phyloP scores from a whole-genome alignment of 139 green algal genomes.

The Chlorella sorokiniana region DNA sequence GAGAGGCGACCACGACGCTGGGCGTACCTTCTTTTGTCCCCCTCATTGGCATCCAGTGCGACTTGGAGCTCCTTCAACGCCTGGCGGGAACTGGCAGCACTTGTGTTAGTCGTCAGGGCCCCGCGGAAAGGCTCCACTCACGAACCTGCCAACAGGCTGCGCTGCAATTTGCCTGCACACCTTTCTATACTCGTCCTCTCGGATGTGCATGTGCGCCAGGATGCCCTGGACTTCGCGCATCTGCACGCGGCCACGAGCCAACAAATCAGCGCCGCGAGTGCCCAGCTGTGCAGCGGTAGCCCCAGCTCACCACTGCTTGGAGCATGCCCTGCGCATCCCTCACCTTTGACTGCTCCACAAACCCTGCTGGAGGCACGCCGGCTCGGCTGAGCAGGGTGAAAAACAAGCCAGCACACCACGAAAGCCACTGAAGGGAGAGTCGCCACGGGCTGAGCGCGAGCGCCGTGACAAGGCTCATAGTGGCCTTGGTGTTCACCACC shows the following conservation, averaged over 20 bases:
- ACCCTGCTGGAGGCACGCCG: not conserved
- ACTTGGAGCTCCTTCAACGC: not conserved
- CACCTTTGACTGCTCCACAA: slow-evolving; percentile 2
- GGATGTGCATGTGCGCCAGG: not conserved
- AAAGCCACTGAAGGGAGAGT: not conserved
- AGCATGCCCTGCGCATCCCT: not conserved
- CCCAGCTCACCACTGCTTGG: too few relatives aligned
- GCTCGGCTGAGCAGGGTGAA: not conserved
- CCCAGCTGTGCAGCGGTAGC: too few relatives aligned
- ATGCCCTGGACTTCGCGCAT: not conserved
- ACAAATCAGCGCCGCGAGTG: too few relatives aligned
- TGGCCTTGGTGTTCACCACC: not conserved
- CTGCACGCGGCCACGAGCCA: too few relatives aligned
- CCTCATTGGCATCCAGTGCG: not conserved
- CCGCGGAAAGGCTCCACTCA: too few relatives aligned
- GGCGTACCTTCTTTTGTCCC: not conserved
- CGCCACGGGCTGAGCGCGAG: not conserved
- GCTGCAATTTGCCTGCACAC: not conserved
- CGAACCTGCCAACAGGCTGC: too few relatives aligned
- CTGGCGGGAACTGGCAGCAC: not conserved
- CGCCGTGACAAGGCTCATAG: not conserved
- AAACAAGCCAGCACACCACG: not conserved
- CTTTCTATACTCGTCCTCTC: not conserved
- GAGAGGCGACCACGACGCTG: too few relatives aligned
- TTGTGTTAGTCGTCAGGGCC: not conserved